phyloP scores from a whole-genome alignment of 2,329 filamentous ascomycete genomes.

The Monilinia vaccinii-corymbosi region DNA sequence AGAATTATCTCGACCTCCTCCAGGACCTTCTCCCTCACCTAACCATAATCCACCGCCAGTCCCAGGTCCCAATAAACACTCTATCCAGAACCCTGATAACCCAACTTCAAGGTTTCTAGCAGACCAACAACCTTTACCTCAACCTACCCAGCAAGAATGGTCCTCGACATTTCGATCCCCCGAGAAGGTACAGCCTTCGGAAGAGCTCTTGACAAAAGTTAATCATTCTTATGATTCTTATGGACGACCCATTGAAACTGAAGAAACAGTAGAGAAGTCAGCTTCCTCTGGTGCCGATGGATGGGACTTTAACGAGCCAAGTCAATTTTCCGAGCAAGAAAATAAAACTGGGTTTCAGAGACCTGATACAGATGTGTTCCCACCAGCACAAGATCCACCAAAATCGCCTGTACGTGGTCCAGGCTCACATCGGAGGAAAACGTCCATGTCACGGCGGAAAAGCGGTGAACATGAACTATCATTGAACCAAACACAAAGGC shows the following conservation, averaged over 20 bases:
- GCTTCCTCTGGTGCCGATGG: slow-evolving; percentile 53
- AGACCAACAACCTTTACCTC: slow-evolving; percentile 38
- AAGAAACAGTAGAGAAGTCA: slow-evolving; percentile 39
- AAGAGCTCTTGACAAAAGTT: slow-evolving; percentile 48
- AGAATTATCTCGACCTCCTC: slow-evolving; percentile 37
- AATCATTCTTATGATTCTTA: slow-evolving; percentile 50
- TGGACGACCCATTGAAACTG: slow-evolving; percentile 38
- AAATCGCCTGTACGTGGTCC: slow-evolving; percentile 70
- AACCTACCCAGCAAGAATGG: slow-evolving; percentile 32
- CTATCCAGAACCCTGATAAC: slow-evolving; percentile 32
- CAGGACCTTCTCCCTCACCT: slow-evolving; percentile 35
- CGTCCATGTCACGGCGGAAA: slow-evolving; percentile 63
- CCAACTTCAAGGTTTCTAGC: slow-evolving; percentile 46
- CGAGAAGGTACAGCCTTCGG: slow-evolving; percentile 28
- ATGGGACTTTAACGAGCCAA: slow-evolving; percentile 87
- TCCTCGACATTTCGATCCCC: slow-evolving; percentile 22
- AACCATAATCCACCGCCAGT: slow-evolving; percentile 52
- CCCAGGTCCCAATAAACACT: slow-evolving; percentile 32
- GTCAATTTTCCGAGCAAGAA: slow-evolving; percentile 48
- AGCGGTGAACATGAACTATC: slow-evolving; percentile 59
- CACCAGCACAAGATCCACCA: slow-evolving; percentile 65
- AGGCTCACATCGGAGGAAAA: slow-evolving; percentile 68
- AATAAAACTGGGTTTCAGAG: slow-evolving; percentile 47
- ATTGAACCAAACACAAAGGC: slow-evolving; percentile 45
- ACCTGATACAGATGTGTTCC: slow-evolving; percentile 83